Evolutionary conservation across 2,329 filamentous ascomycete genomes (phyloP).

Genomic region (Trichoderma koningii): DNA sequence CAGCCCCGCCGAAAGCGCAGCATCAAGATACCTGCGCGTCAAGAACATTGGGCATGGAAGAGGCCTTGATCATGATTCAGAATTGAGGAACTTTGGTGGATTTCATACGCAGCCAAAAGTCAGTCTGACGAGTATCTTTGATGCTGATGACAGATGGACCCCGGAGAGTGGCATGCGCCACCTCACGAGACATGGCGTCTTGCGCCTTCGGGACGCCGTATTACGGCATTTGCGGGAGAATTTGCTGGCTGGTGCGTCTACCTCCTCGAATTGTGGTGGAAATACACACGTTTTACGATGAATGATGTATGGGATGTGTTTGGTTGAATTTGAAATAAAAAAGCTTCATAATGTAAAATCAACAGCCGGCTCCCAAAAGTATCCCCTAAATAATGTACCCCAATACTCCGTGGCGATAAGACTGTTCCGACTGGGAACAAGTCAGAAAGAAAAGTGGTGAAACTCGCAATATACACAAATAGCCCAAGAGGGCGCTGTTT

Average conservation of each 20-base stretch:
- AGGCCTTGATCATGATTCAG: too few species aligned
- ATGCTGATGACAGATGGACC: too few species aligned
- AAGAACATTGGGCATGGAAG: not conserved
- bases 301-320: not conserved
- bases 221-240: too few species aligned
- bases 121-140: too few species aligned
- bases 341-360: conserved; percentile 5
- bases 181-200: not conserved
- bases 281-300: not conserved
- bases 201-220: not conserved
- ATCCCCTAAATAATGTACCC: conserved; percentile 12
- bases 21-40: not conserved
- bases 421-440: conserved; percentile 20
- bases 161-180: too few species aligned
- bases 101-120: too few species aligned
- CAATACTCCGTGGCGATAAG: conserved; percentile 26
- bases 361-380: conserved; percentile 17
- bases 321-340: not conserved
- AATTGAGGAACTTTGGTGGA: too few species aligned
- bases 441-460: conserved; percentile 7
- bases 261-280: not conserved
- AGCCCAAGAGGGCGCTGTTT: conserved; percentile 4
- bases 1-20: conserved; percentile 1
- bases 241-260: not conserved
- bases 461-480: conserved; percentile 28